Percentiles rank a stretch among this genome's conserved stretches.
phyloP scores from a whole-genome alignment of 2,329 filamentous ascomycete genomes.

The Sporothrix protearum region DNA sequence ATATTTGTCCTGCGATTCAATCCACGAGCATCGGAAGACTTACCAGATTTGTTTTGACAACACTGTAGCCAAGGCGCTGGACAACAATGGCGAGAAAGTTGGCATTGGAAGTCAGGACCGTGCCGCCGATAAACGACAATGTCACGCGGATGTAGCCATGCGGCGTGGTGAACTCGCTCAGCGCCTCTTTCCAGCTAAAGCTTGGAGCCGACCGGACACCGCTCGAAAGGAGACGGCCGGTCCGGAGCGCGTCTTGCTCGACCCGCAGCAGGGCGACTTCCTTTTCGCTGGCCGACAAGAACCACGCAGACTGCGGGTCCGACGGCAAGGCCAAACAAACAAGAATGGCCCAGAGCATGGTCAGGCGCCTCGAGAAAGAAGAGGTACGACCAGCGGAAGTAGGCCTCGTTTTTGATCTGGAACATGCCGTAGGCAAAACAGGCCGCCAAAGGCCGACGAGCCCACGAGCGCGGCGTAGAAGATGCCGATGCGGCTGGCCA shows the following conservation, averaged over 20 bases:
- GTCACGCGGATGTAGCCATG: not conserved
- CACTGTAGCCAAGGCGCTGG: not conserved
- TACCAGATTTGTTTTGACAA: not conserved
- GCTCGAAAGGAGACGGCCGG: not conserved
- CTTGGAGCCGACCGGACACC: not conserved
- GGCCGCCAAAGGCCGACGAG: not conserved
- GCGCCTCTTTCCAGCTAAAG: not conserved
- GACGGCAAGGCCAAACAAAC: not conserved
- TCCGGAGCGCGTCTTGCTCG: not conserved
- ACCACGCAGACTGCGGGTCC: not conserved
- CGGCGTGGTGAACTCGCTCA: not conserved
- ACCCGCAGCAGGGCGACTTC: not conserved
- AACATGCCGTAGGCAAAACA: conserved; percentile 7
- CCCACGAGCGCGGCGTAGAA: not conserved
- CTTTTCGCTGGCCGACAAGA: not conserved
- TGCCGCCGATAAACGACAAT: not conserved
- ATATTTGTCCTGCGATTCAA: too few species aligned
- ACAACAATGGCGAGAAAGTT: not conserved
- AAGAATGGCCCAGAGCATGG: not conserved
- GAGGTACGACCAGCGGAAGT: conserved; percentile 1
- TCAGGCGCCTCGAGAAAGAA: not conserved
- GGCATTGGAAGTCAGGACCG: not conserved
- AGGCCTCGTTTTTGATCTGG: not conserved
- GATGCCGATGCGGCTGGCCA: not conserved
- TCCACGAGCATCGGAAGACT: not conserved